Evolutionary conservation across 2,329 filamentous ascomycete species (phyloP), one percentile per base, ranked within the genome.

Genomic region (Ophiostoma montium): DNA sequence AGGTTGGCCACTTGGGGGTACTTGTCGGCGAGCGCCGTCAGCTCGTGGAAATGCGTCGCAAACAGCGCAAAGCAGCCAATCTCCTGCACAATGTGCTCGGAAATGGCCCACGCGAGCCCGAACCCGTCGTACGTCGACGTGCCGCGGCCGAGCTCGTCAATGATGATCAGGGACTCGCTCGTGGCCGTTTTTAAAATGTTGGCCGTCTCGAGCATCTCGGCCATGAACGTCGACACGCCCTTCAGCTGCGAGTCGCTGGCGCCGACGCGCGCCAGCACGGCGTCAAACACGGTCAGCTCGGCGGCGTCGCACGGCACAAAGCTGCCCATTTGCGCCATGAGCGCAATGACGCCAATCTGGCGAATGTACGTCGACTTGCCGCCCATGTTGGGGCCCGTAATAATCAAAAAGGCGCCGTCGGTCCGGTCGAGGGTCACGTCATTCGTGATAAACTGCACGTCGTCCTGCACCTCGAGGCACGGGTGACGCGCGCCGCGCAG

Each of bases 41-140:
- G 73, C 65, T 98, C 92, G 69, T 98, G 94, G 70, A 98, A 98
- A 63, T 98, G 92, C 2, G 92, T 98, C 5, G 94, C 92, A 62
- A 98, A 98, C 65, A 95, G 81, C 50, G 87, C 85, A 60, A 87
- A 95, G 57, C 89, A 94, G 49, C 87, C 84, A 52, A 98, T 96
- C 62, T 96, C 88, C 52, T 84, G 87, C 61, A 98, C 76, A 55
- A 98, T 96, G 66, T 98, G 88, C 66, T 98, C 92, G 0, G 87
- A 94, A 54, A 98, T 98, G 46, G 92, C 92, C 92, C 92, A 98
- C 0, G 94, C 92, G n/a, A 98, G 78, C 35, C 94, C 92, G 59
- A 98, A 98, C 9, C 92, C 92, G 63, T 98, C 94, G 63, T 98
- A 98, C 0, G 94, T 98, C 54, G 88, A 95, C 0, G 92, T 98